Conservation (phyloP, 108 stramenopile species). For the Conticribra guillardii region DNA sequence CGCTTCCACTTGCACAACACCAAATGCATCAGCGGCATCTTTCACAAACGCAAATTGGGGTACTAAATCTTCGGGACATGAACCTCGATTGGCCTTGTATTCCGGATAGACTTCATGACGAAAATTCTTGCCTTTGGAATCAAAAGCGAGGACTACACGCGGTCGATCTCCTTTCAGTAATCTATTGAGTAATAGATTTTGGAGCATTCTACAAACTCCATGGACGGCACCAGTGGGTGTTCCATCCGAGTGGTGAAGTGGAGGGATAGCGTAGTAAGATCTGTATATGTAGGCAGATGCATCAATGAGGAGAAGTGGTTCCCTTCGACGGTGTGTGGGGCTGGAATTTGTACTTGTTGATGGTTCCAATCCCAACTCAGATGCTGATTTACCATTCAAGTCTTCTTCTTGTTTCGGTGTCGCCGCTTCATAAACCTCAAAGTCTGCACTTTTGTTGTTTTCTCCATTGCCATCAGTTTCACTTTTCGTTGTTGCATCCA, state of each 20-base stretch:
- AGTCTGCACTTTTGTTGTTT: background rate
- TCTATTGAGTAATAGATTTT: conserved; percentile 65
- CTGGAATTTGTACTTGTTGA: no score
- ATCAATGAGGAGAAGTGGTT: conserved; percentile 82
- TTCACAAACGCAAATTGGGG: conserved; percentile 83
- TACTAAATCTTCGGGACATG: conserved; percentile 82
- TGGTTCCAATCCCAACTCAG: no score
- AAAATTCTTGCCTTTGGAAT: conserved; percentile 68
- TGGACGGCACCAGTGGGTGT: conserved; percentile 84
- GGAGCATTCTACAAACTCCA: conserved; percentile 90
- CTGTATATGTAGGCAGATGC: conserved; percentile 89
- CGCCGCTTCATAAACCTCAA: conserved; percentile 8
- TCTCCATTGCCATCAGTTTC: conserved; percentile 6
- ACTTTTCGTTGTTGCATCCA: conserved; percentile 9
- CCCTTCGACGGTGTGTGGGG: conserved; percentile 13
- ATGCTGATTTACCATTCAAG: no score
- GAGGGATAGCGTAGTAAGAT: conserved; percentile 86
- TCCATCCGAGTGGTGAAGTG: conserved; percentile 84
- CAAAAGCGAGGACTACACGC: conserved; percentile 82
- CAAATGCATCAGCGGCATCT: conserved; percentile 83
- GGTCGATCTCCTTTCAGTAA: conserved; percentile 70
- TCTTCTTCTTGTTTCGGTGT: no score
- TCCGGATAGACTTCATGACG: conserved; percentile 77
- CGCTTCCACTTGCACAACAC: conserved; percentile 74
- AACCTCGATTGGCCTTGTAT: conserved; percentile 86